These are phyloP conservation scores for Scutellaria baicalensis DNA, from an alignment of 257 asterid genomes.

Conservation along the genomic window DNA sequence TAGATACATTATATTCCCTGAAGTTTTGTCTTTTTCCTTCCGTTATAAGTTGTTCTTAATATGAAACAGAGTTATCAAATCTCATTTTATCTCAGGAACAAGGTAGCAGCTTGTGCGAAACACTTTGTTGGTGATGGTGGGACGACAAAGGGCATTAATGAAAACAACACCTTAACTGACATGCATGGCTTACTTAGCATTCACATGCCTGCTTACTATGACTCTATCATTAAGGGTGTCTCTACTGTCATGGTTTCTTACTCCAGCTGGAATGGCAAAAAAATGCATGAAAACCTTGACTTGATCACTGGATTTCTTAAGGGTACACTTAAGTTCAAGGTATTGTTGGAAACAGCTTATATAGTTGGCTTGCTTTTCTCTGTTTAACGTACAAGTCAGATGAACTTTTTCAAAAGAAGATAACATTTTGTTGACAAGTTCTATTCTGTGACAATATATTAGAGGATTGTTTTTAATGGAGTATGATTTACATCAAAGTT, in stretches of 20 bases:
- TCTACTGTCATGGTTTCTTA: constrained; percentile 79
- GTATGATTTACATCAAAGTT: neutral
- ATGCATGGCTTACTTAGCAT: constrained; percentile 67
- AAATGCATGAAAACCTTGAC: constrained; percentile 77
- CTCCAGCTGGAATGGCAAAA: constrained; percentile 85
- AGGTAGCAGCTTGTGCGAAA: constrained; percentile 93
- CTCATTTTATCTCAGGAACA: constrained; percentile 38
- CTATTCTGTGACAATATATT: neutral
- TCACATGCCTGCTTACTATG: constrained; percentile 88
- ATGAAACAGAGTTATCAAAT: neutral
- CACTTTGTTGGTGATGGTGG: constrained; percentile 98
- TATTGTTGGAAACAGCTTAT: constrained; percentile 6
- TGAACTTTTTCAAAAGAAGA: neutral
- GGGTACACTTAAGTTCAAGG: constrained; percentile 78
- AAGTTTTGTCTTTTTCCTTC: neutral
- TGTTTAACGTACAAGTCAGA: neutral
- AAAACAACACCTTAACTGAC: constrained; percentile 55
- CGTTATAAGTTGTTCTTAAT: neutral
- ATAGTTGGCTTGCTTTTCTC: neutral
- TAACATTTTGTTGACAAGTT: neutral
- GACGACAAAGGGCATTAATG: constrained; percentile 67
- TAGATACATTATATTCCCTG: constrained; percentile 7
- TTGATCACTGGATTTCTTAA: constrained; percentile 74
- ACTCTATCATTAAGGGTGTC: constrained; percentile 71
- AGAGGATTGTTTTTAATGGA: neutral